Conservation (phyloP, 345 rosid species). For the Eucalyptus erythrocorys region DNA sequence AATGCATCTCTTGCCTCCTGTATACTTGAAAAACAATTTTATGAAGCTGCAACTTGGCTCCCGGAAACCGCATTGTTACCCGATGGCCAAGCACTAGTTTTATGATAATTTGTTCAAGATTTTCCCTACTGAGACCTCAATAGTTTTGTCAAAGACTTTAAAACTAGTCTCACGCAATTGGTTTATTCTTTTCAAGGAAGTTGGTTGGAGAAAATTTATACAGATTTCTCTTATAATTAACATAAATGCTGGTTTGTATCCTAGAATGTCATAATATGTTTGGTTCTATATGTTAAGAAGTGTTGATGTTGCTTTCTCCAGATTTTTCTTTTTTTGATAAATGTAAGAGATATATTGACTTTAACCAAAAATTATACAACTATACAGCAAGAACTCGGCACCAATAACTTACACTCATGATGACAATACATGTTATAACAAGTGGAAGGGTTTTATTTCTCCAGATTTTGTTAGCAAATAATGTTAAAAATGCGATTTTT, state of each 20-base stretch:
- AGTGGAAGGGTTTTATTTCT: too few species aligned
- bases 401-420: too few species aligned
- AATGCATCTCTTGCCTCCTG: background rate
- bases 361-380: too few species aligned
- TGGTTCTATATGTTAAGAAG: background rate
- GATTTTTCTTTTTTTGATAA: too few species aligned
- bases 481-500: background rate
- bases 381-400: too few species aligned
- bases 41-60: background rate
- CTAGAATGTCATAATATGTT: background rate
- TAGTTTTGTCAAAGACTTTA: background rate
- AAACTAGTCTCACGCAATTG: background rate
- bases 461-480: accelerated
- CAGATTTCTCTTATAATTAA: background rate
- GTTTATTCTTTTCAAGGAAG: background rate
- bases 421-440: too few species aligned
- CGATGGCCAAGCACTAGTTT: background rate
- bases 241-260: background rate
- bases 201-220: background rate
- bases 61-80: too few species aligned
- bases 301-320: background rate
- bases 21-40: background rate
- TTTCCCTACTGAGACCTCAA: background rate
- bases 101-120: background rate
- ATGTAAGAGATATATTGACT: too few species aligned